These are phyloP conservation scores for Dipteronia sinensis DNA, from an alignment of 345 rosid genomes.

Conservation along the genomic window DNA sequence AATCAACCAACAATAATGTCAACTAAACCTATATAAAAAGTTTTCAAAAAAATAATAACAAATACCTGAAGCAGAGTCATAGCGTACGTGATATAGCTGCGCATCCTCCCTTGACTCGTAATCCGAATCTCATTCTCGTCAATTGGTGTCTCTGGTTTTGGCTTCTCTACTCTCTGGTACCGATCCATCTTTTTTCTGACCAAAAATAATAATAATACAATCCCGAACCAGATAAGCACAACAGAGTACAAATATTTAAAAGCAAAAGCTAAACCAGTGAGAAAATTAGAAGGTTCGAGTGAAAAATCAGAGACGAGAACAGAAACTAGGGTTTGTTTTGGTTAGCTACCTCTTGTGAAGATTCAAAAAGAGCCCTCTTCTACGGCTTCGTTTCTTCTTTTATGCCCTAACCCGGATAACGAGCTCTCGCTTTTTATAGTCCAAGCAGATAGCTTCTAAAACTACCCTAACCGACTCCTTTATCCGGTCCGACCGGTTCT, in stretches of 20 bases:
- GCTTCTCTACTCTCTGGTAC: conserved; percentile 81
- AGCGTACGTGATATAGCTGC: conserved; percentile 84
- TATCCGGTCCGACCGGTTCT: conserved; percentile 34
- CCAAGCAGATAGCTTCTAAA: conserved; percentile 22
- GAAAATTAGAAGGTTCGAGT: background rate
- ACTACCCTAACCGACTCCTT: conserved; percentile 44
- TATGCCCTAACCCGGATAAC: conserved; percentile 36
- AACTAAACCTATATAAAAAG: background rate
- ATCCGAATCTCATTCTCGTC: conserved; percentile 91
- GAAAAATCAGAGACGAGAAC: background rate
- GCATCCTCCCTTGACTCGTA: conserved; percentile 85
- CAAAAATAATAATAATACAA: background rate
- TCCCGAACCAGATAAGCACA: background rate
- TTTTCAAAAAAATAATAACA: background rate
- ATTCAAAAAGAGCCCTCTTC: conserved; percentile 53
- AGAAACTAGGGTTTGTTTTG: conserved; percentile 19
- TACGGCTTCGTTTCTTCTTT: conserved; percentile 71
- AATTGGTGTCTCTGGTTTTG: conserved; percentile 67
- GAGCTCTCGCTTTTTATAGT: conserved; percentile 42
- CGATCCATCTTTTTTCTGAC: conserved; percentile 59
- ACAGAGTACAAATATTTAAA: no score
- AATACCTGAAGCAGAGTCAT: conserved; percentile 78
- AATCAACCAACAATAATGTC: background rate
- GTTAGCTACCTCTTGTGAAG: conserved; percentile 11
- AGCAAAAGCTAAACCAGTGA: background rate